phyloP scores from a whole-genome alignment of 352 stramenopile genomes.

The Elongisporangium senticosum region DNA sequence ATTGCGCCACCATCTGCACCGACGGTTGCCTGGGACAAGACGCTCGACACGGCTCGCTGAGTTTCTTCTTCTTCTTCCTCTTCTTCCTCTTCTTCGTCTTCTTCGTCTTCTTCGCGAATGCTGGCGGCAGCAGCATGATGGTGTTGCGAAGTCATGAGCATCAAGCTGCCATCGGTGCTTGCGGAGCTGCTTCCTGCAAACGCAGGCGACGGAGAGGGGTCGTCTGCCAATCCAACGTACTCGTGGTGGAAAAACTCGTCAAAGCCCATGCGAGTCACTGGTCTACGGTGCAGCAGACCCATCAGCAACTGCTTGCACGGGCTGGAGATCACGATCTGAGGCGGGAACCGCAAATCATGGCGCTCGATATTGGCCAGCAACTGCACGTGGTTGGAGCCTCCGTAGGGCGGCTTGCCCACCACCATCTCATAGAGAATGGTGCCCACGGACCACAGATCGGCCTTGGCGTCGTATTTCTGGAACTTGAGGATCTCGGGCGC shows the following conservation, averaged over 20 bases:
- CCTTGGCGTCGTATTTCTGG: conserved; percentile 95
- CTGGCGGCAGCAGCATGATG: conserved; percentile 22
- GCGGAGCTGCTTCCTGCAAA: conserved; percentile 11
- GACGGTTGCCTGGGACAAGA: neutral
- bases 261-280: conserved; percentile 83
- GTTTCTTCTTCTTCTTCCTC: neutral
- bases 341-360: conserved; percentile 84
- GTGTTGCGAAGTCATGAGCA: neutral
- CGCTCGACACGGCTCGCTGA: neutral
- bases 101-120: conserved; percentile 59
- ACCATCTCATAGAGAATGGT: conserved; percentile 97
- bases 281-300: conserved; percentile 84
- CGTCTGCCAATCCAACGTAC: conserved; percentile 38
- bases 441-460: conserved; percentile 95
- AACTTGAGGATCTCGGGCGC: conserved; percentile 95
- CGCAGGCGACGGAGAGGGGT: conserved; percentile 8
- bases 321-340: conserved; percentile 70
- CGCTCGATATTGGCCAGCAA: conserved; percentile 92
- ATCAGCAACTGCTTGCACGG: conserved; percentile 76
- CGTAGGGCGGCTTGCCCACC: conserved; percentile 89
- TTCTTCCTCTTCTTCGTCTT: conserved; percentile 22
- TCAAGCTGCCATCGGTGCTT: conserved; percentile 2
- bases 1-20: neutral
- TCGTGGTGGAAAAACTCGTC: conserved; percentile 85
- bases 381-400: conserved; percentile 93